Conservation (phyloP, 805 yeast genomes). For the Hanseniaspora valbyensis region DNA sequence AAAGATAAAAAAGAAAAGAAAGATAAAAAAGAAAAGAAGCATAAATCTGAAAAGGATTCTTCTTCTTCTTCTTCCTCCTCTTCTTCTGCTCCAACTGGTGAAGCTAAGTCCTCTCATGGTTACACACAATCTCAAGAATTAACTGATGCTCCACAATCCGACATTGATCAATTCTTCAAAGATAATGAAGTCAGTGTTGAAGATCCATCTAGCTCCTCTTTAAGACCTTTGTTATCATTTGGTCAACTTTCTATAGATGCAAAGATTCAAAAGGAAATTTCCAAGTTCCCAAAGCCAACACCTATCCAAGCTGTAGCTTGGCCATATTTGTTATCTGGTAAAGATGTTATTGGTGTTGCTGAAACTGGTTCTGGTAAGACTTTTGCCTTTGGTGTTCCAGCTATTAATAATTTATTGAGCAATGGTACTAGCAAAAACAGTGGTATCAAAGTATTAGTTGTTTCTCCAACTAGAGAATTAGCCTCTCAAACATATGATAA, state of each 20-base stretch:
- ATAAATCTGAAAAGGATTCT: slow-evolving; percentile 28
- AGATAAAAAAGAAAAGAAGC: slow-evolving; percentile 25
- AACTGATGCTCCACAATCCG: slow-evolving; percentile 38
- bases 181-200: slow-evolving; percentile 73
- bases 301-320: slow-evolving; percentile 92
- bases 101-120: slow-evolving; percentile 16
- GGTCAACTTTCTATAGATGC: slow-evolving; percentile 46
- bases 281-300: slow-evolving; percentile 78
- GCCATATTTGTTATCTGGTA: slow-evolving; percentile 72
- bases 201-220: slow-evolving; percentile 42
- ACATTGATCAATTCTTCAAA: slow-evolving; percentile 49
- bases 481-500: slow-evolving; percentile 91
- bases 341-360: slow-evolving; percentile 93
- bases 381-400: slow-evolving; percentile 95
- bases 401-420: slow-evolving; percentile 55
- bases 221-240: slow-evolving; percentile 65
- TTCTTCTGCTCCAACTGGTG: slow-evolving; percentile 12
- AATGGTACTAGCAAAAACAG: slow-evolving; percentile 23
- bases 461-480: slow-evolving; percentile 95
- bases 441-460: slow-evolving; percentile 65
- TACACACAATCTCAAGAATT: slow-evolving; percentile 35
- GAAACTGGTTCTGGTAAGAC: slow-evolving; percentile 98
- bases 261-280: slow-evolving; percentile 48
- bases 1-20: slow-evolving; percentile 25
- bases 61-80: slow-evolving; percentile 7